Evolutionary conservation across 192 early-diverging fungal species (phyloP), one percentile per base, ranked within the genome.

Genomic region (Funneliformis mosseae): DNA sequence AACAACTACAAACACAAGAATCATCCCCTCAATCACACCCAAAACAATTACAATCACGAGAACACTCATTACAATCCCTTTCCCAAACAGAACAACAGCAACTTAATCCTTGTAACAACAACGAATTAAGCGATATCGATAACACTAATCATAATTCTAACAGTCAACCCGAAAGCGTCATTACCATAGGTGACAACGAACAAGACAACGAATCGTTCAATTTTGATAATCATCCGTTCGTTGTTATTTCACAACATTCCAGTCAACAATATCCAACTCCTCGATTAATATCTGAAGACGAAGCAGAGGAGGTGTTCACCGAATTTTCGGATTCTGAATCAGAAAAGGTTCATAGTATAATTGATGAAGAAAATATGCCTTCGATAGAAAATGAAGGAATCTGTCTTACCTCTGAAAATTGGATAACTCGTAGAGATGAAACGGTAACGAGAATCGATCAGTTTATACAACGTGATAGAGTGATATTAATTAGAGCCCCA

Each of bases 361-460:
- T 55, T 21, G 12, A 42, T 23, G 27, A 25, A 50, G 16, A 61
- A n/a, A 76, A 76, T 62, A 61, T 61, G 38, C 62, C 61, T 50
- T 64, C 61, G 6, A 46, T 77, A 10, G 76, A 77, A 66, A 77
- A 77, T 64, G 76, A 77, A 77, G 60, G 76, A 28, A 77, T 77
- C 5, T 64, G 39, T 64, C 59, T 77, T 41, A 64, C 21, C 7
- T 18, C 76, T 12, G 76, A 66, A 23, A 77, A 77, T 64, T 77
- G 76, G 76, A 77, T 77, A 18, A 77, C 76, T 9, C 61, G 39
- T 77, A 25, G 76, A n/a, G 39, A 77, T 41, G 76, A 77, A 64
- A 77, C 76, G 6, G 23, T 77, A n/a, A 77, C 8, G 12, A 55
- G 42, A 25, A 77, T 77, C 45, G 39, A 64, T 45, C 59, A 77